Conservation (phyloP, 495 filamentous ascomycete genomes). For the Xylaria palmicola region DNA sequence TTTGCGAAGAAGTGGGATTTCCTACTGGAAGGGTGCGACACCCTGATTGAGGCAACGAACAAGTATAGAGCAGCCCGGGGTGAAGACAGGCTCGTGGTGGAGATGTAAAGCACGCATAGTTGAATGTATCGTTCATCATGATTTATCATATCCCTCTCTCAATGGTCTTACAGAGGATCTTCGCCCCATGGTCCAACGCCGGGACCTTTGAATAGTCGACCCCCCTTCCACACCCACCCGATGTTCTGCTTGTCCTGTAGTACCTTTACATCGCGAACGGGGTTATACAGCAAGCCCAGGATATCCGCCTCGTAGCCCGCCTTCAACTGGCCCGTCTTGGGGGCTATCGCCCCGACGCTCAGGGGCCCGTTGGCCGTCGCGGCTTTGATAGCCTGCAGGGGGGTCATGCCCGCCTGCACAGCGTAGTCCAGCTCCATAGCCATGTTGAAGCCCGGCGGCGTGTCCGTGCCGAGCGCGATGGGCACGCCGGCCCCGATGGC, state of each 20-base stretch:
- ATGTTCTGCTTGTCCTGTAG: slow-evolving; percentile 42
- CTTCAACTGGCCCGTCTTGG: slow-evolving; percentile 48
- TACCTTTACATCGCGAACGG: slow-evolving; percentile 46
- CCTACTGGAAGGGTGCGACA: slow-evolving; percentile 49
- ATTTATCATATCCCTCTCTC: background rate
- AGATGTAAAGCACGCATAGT: slow-evolving; percentile 26
- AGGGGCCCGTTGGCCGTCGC: slow-evolving; percentile 51
- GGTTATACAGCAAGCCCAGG: slow-evolving; percentile 44
- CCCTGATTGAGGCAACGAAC: slow-evolving; percentile 50
- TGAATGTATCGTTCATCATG: background rate
- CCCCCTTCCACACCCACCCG: slow-evolving; percentile 48
- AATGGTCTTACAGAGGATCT: slow-evolving; percentile 11
- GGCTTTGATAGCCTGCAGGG: slow-evolving; percentile 52
- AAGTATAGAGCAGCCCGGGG: slow-evolving; percentile 47
- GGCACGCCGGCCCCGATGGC: slow-evolving; percentile 41
- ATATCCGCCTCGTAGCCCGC: slow-evolving; percentile 51
- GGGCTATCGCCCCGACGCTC: slow-evolving; percentile 44
- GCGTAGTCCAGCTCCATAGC: slow-evolving; percentile 50
- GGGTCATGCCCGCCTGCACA: slow-evolving; percentile 50
- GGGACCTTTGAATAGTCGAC: slow-evolving; percentile 42
- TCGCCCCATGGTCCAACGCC: slow-evolving; percentile 40
- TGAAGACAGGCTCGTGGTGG: slow-evolving; percentile 48
- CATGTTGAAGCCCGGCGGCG: slow-evolving; percentile 42
- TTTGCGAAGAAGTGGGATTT: slow-evolving; percentile 54
- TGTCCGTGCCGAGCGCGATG: slow-evolving; percentile 48